phyloP scores from a whole-genome alignment of 441 rosid genomes.

The Oxalis stricta region DNA sequence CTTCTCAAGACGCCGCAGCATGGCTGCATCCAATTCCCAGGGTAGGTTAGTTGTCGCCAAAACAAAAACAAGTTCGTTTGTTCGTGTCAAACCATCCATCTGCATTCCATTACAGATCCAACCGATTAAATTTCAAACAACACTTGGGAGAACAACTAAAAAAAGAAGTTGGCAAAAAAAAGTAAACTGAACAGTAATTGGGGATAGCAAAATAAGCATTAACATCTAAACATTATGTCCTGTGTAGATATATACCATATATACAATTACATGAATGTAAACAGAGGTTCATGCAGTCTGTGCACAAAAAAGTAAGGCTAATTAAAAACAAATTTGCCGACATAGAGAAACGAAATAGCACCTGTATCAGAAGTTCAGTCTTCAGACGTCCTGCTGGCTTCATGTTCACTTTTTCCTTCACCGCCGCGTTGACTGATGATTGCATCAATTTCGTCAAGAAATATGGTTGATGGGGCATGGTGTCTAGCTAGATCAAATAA shows the following conservation, averaged over 20 bases:
- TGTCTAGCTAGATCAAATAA: conserved; percentile 91
- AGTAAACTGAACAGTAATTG: background rate
- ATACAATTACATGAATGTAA: too few species aligned
- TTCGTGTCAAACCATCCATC: conserved; percentile 89
- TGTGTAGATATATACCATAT: too few species aligned
- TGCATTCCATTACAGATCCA: conserved; percentile 29
- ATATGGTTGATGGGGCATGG: conserved; percentile 91
- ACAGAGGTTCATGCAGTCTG: too few species aligned
- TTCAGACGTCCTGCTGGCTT: conserved; percentile 96
- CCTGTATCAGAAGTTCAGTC: conserved; percentile 95
- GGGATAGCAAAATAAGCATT: too few species aligned
- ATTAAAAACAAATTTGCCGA: background rate
- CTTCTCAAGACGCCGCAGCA: conserved; percentile 94
- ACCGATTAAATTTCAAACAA: conserved; percentile 13
- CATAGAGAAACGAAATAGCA: conserved; percentile 15
- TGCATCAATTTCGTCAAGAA: conserved; percentile 94
- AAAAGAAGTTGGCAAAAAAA: background rate
- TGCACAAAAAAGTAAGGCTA: background rate
- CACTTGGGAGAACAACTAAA: background rate
- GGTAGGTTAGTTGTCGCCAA: conserved; percentile 96
- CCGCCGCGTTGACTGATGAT: conserved; percentile 95
- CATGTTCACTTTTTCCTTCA: conserved; percentile 89
- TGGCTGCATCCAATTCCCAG: conserved; percentile 94
- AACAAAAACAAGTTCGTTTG: conserved; percentile 85
- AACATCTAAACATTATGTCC: too few species aligned